Base-by-base conservation (phyloP, 2,329 filamentous ascomycete species). In the Beauveria brongniartii region DNA sequence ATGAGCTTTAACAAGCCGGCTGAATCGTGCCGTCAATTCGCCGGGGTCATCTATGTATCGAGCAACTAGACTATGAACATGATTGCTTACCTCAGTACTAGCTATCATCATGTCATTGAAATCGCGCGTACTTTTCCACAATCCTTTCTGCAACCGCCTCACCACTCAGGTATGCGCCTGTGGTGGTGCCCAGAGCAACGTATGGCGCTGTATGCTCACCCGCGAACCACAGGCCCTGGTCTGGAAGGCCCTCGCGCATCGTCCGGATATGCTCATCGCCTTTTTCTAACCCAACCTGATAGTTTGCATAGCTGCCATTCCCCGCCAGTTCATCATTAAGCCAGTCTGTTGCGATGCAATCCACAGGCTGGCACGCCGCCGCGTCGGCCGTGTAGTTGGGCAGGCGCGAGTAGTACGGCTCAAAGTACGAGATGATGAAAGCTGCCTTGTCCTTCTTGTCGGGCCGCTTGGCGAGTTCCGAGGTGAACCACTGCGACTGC, bases 171-270 rank as follows among this genome's bases (percentile, higher is more conserved):
- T 91, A 97, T 12, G 93, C 93, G 0, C 93, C 93, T 0, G 91
- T 95, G 14, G 88, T 89, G 5, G 92, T 97, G 0, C 92, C 93
- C 63, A 97, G 73, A 12, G 90, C 92, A 30, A 95, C 86, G 76
- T 96, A 96, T 5, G 92, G 92, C 59, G 91, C 88, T 24, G 91
- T 96, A 74, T 96, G 92, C 74, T 96, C 92, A 0, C 92, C 92
- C 0, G 92, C 92, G 65, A 96, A 79, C 92, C 92, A 96, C 9
- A 96, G 70, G 0, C 89, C 86, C 24, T 84, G 77, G 14, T 84
- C 84, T 1, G 86, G 86, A 65, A 89, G 66, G 0, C 87, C 87
- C 46, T 81, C 74, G 2, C 85, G 77, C 74, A 91, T 82, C 3
- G 71, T 73, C 54, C 87, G 82, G 53, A 96, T 84, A 70, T 95